A percentile compares a stretch with the other conserved stretches of the same genome.
These are phyloP conservation scores for Colletotrichum horii DNA, from an alignment of 2,329 filamentous ascomycete species.

Conservation along the genomic window DNA sequence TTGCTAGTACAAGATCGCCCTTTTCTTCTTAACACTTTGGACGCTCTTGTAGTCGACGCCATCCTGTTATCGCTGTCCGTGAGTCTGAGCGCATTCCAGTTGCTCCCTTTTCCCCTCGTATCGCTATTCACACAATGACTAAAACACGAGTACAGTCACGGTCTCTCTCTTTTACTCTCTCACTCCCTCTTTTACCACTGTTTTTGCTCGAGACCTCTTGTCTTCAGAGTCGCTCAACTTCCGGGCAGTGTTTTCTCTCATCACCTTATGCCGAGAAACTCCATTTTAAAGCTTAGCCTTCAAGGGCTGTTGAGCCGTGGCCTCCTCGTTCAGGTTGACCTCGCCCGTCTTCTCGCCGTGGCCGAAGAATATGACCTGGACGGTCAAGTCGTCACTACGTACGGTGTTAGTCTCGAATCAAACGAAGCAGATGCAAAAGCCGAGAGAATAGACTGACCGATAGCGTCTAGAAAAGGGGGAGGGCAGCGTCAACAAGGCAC, in stretches of 20 bases:
- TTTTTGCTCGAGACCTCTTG: background rate
- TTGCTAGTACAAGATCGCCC: background rate
- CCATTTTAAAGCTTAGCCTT: slow-evolving; percentile 43
- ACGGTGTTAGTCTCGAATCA: background rate
- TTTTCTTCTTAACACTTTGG: background rate
- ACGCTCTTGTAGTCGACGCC: background rate
- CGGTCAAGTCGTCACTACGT: slow-evolving; percentile 86
- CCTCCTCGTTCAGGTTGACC: slow-evolving; percentile 85
- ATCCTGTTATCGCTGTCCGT: background rate
- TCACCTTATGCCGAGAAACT: background rate
- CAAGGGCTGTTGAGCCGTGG: slow-evolving; percentile 63
- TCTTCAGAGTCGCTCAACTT: background rate
- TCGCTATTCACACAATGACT: background rate
- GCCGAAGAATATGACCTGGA: slow-evolving; percentile 98
- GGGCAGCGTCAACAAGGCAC: slow-evolving; percentile 87
- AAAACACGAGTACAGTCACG: background rate
- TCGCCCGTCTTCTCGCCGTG: slow-evolving; percentile 77
- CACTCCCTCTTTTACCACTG: background rate
- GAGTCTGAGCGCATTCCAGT: background rate
- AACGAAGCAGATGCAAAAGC: background rate
- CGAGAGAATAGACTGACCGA: slow-evolving; percentile 58
- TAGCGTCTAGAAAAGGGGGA: slow-evolving; percentile 92
- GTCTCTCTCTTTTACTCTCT: background rate
- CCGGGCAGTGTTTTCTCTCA: background rate
- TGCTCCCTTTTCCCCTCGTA: background rate